Base-by-base conservation (phyloP, 192 early-diverging fungal species). In the Coemansia sp. region DNA sequence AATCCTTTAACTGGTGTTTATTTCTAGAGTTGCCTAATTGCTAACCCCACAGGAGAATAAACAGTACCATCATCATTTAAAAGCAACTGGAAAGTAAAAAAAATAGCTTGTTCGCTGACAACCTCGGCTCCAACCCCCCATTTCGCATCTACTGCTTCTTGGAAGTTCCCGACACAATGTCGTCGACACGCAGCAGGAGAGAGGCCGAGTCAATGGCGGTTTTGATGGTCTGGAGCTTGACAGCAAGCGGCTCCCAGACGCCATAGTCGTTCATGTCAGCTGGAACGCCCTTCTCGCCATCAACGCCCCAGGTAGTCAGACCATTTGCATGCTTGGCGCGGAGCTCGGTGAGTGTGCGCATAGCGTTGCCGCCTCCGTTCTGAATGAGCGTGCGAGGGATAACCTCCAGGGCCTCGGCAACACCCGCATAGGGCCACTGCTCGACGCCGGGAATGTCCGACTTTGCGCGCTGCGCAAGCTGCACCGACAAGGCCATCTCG, bases 181-280 rank as follows among this genome's bases (percentile, higher is more conserved):
- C 98, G 73, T 99, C 98, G 39, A 94, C 92, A 59, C 93, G 89
- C 65, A 94, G 74, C 51, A 94, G 71, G 70, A 94, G 63, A 67
- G 90, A 93, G 24, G 93, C 89, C 36, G 88, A 96, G 87, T 99
- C 98, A 67, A 99, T 94, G 20, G 98, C 98, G 22, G 98, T 98
- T 90, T 98, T 99, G 84, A 99, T 89, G 4, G 96, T 99, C 87
- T 99, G 98, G 11, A 97, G 90, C 88, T 99, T 99, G 73, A 99
- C 98, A n/a, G 96, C 96, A 62, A 91, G 89, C 14, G 98, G 96
- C 83, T 99, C 98, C 98, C 98, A 99, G 49, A 99, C 86, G 67
- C 98, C 98, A 65, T 98, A 99, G 60, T 92, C 89, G 53, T 90
- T 89, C 98, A 99, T 99, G 70, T 99, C 96, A 8, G 92, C 95